Evolutionary conservation across 1,284 basidiomycete species (phyloP).

Genomic region (Austroboletus niveus): DNA sequence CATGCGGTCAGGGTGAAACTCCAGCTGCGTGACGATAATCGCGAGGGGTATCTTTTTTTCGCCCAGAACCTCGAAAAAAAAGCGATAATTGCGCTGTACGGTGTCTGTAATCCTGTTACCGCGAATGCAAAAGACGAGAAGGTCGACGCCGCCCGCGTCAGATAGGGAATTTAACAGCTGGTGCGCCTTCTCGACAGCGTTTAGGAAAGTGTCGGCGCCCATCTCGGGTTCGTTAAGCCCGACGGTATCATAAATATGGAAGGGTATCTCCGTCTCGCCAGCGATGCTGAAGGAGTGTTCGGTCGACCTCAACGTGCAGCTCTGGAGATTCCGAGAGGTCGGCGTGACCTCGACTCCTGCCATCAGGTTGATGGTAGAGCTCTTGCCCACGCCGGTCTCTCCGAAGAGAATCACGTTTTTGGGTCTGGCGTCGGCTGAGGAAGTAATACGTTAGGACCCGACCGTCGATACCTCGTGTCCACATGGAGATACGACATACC

Average conservation of each 20-base stretch:
- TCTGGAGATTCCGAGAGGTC: background rate
- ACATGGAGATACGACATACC: background rate
- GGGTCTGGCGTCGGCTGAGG: background rate
- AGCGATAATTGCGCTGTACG: background rate
- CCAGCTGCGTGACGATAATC: background rate
- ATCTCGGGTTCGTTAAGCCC: background rate
- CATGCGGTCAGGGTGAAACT: background rate
- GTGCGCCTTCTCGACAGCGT: background rate
- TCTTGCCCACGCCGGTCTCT: background rate
- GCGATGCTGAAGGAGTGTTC: background rate
- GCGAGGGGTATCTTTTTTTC: background rate
- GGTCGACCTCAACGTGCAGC: background rate
- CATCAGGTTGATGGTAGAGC: background rate
- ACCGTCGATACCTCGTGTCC: background rate
- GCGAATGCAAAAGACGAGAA: background rate
- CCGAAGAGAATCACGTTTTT: background rate
- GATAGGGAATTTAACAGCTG: background rate
- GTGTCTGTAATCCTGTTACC: background rate
- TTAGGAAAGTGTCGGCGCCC: background rate
- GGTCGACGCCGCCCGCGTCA: slow-evolving; percentile 1
- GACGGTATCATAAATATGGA: background rate
- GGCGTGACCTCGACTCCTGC: background rate
- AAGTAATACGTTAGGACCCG: background rate
- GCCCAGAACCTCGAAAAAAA: background rate
- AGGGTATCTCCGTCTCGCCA: background rate